Base-by-base conservation (phyloP, 768 basidiomycete species). In the Boletus reticuloceps region DNA sequence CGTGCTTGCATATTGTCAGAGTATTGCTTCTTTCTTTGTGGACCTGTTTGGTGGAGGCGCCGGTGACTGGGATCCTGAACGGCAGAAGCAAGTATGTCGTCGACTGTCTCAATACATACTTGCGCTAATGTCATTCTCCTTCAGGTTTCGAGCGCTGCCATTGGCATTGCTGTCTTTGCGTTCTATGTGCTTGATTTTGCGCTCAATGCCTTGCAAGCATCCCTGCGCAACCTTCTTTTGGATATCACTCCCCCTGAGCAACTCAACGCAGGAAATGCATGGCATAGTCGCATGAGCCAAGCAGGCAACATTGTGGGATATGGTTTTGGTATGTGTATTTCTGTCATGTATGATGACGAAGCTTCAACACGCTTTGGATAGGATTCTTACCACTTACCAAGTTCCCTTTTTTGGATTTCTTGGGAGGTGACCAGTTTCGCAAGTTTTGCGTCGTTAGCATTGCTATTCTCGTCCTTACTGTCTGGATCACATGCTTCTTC, bases 111-210 rank as follows among this genome's bases (percentile, higher is more conserved):
- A 32, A 31, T 6, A 42, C 32, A 16, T 38, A 6, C 40, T 12
- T 42, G 16, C 14, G 5, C 42, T 49, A 6, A 56, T 6, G 17
- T 25, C 13, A n/a, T 31, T 16, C 47, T 45, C 29, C 29, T 44
- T 19, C 58, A 92, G 88, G 85, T 82, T 17, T 74, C 81, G 38
- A 82, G 79, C 59, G 84, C 81, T 27, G 84, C 94, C 12, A 96
- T 98, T 53, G 83, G 78, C 47, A 82, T 98, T 48, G 97, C 95
- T 2, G 82, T 99, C 27, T 77, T 86, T 22, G 88, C 90, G 0
- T 98, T 99, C 74, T 99, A 97, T 67, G 70, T 94, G 46, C 79
- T 99, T 34, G 97, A 99, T 72, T 99, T 99, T 67, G 91, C 94
- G n/a, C 79, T 99, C 54, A 99, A 99, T 70, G 97, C 92, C 5